These are phyloP conservation scores for Chlamydomonas applanata DNA, from an alignment of 139 green algal species.

Conservation along the genomic window DNA sequence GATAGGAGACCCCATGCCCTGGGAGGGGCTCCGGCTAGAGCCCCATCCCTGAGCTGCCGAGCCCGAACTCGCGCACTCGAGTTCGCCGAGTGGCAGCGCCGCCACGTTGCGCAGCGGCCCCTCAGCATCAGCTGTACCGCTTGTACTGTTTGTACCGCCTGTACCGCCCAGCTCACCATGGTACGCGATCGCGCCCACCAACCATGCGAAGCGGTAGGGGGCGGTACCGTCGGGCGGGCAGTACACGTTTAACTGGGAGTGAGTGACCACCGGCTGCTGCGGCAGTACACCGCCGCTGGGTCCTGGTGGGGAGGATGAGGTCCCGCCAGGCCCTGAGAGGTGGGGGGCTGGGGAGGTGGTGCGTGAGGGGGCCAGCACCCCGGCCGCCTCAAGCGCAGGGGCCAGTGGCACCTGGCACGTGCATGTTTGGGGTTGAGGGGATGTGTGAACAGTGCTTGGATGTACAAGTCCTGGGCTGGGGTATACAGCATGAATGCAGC, in stretches of 20 bases:
- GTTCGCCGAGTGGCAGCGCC: neutral
- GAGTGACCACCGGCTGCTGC: too few relatives aligned
- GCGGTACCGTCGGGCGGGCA: conserved; percentile 8
- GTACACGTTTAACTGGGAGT: conserved; percentile 44
- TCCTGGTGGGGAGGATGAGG: neutral
- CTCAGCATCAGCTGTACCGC: conserved; percentile 3
- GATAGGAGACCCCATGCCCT: neutral
- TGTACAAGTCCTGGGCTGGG: too few relatives aligned
- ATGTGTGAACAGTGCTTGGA: too few relatives aligned
- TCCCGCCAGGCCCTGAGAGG: too few relatives aligned
- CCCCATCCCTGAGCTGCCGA: neutral
- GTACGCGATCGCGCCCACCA: conserved; percentile 42
- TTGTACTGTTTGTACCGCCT: neutral
- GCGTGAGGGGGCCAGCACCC: neutral
- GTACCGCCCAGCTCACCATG: conserved; percentile 41
- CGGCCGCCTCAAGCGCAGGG: neutral
- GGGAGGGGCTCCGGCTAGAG: too few relatives aligned
- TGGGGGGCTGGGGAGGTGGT: neutral
- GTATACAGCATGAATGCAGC: too few relatives aligned
- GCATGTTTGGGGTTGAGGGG: too few relatives aligned
- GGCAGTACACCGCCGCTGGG: too few relatives aligned
- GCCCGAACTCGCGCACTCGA: neutral
- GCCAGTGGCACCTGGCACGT: neutral
- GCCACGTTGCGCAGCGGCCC: neutral
- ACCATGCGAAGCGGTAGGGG: conserved; percentile 44